Evolutionary conservation across 805 yeast genomes (phyloP).

Genomic region (Ogataea nakhonphanomensis): DNA sequence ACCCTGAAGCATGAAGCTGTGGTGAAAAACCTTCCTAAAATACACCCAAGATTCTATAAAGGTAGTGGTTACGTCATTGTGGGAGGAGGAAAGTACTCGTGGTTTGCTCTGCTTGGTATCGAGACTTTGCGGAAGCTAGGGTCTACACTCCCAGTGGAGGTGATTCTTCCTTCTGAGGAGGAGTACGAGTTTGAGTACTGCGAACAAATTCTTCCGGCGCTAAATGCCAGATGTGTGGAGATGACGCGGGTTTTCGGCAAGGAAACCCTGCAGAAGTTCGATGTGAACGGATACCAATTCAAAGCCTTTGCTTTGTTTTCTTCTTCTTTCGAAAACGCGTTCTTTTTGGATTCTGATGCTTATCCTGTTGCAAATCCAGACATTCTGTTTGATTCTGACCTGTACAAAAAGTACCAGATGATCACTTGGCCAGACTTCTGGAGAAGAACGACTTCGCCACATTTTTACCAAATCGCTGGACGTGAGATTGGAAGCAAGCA

Average conservation of each 20-base stretch:
- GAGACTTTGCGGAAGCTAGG: conserved; percentile 64
- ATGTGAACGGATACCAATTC: conserved; percentile 62
- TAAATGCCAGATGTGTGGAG: conserved; percentile 66
- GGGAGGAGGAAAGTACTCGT: conserved; percentile 77
- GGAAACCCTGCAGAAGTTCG: conserved; percentile 43
- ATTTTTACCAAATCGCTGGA: conserved; percentile 66
- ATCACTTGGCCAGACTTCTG: conserved; percentile 85
- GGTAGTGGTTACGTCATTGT: conserved; percentile 61
- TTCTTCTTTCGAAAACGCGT: conserved; percentile 68
- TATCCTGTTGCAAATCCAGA: conserved; percentile 67
- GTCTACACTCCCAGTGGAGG: conserved; percentile 73
- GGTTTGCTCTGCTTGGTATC: conserved; percentile 65
- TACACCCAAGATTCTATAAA: conserved; percentile 27
- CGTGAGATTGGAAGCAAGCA: conserved; percentile 39
- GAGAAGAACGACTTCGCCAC: conserved; percentile 79
- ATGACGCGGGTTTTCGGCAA: conserved; percentile 60
- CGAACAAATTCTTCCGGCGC: conserved; percentile 53
- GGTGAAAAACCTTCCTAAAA: conserved; percentile 28
- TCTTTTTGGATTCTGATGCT: conserved; percentile 74
- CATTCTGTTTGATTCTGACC: conserved; percentile 51
- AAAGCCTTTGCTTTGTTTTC: conserved; percentile 68
- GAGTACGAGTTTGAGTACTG: conserved; percentile 76
- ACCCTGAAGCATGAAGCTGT: conserved; percentile 32
- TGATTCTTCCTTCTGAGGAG: conserved; percentile 64
- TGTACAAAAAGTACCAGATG: conserved; percentile 50